Evolutionary conservation across 352 stramenopile species (phyloP), one percentile per base, ranked within the genome.

Genomic region (Phytophthora pluvialis): DNA sequence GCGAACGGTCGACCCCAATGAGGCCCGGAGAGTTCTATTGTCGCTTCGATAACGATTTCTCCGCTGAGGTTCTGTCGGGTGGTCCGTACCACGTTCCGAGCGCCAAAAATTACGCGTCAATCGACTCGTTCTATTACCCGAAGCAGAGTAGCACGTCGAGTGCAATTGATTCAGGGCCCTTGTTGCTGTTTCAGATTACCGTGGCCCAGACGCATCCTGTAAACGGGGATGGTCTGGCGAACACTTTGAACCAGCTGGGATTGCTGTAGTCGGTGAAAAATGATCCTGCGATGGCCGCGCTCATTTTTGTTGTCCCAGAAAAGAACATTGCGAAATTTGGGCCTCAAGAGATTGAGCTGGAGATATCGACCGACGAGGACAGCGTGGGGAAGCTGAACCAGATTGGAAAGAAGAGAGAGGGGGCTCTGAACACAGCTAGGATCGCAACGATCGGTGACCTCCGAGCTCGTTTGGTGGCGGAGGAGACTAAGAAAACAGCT

Each of bases 81-180:
- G 46, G 38, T 9, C 38, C 16, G 15, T 53, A 47, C 9, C 31
- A 60, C 28, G 47, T 60, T 25, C 28, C 47, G 5, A 32, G 29
- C 1, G 16, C 38, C 18, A 64, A 58, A 39, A 60, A 39, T 15
- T 52, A 60, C 32, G 38, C 9, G 9, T 47, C 28, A 2, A 59
- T 53, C 39, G 28, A 49, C 58, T 66, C 47, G 31, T 66, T 66
- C 33, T 60, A 60, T 18, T 66, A 45, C 33, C 13, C 16, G 5
- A 48, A 47, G n/a, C 10, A 10, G 29, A n/a, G 1, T 25, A 39
- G 4, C 4, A 44, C 21, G 21, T 21, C 29, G 3, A 47, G 12
- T 13, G 10, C 45, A 33, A 28, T 15, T 25, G 31, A 32, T 47
- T 25, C n/a, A 25, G 13, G 7, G 15, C 12, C 4, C 13, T 58